Evolutionary conservation across 2,329 filamentous ascomycete genomes (phyloP).

Genomic region (Fusarium algeriense): DNA sequence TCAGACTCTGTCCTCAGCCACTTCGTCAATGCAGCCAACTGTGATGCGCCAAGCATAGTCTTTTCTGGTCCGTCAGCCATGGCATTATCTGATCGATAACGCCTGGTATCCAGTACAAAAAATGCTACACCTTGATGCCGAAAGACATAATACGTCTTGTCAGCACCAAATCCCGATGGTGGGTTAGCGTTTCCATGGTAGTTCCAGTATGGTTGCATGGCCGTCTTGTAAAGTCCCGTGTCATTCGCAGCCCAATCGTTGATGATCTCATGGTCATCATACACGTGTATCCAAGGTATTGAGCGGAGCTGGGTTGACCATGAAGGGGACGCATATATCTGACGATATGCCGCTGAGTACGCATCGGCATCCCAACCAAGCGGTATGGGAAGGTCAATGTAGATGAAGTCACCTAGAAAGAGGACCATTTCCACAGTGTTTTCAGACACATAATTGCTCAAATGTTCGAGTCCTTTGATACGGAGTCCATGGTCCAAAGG

Average conservation of each 20-base stretch:
- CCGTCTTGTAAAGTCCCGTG: background rate
- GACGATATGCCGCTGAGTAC: background rate
- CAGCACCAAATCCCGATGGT: background rate
- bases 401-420: background rate
- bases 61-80: background rate
- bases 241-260: constrained; percentile 2
- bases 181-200: background rate
- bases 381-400: background rate
- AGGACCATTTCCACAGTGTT: background rate
- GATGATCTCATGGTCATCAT: constrained; percentile 4
- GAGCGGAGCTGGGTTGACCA: background rate
- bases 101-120: background rate
- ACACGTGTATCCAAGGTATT: background rate
- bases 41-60: background rate
- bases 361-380: background rate
- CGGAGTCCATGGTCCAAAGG: background rate
- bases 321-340: background rate
- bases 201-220: background rate
- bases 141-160: background rate
- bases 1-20: background rate
- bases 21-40: background rate
- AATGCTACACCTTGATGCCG: background rate
- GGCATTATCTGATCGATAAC: background rate
- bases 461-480: background rate
- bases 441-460: background rate